Evolutionary conservation across 805 yeast genomes (phyloP), one percentile per base, ranked within the genome.

Genomic region (Zygoascus flipseniorum): DNA sequence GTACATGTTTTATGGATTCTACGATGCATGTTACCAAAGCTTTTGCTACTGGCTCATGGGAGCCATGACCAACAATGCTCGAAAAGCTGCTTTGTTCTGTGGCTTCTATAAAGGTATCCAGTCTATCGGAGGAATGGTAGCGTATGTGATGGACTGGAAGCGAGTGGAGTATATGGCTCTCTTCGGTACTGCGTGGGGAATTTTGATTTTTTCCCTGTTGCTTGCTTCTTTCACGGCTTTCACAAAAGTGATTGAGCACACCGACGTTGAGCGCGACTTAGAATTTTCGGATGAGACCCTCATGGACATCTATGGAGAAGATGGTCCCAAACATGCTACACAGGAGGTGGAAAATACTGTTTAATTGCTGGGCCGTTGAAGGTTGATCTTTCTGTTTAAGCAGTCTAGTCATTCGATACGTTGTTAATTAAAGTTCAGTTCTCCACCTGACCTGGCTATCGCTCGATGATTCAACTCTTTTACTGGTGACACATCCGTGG

Each of bases 71-170:
- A 81, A 81, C 64, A 75, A 77, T 60, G 75, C 82, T 32, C 74
- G 79, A 68, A 78, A 76, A 64, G 69, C 73, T 42, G 80, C 83
- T 26, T 65, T 80, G 55, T 77, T 78, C 60, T 81, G 82, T 16
- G 84, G 84, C 43, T 78, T 78, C 65, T 81, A 80, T 70, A 82
- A 82, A 70, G 80, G 82, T 53, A 65, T 82, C 55, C 86, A 81
- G 67, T 75, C 81, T 43, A 85, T 84, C 8, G 83, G 83, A 63
- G 80, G 81, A 14, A 85, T 81, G 23, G 71, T 82, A 48, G 76
- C 75, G 28, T 13, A 13, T 85, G 85, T 69, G 81, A 59, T 65
- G 56, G 84, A 80, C 61, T 35, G 39, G 16, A 35, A 35, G 39
- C 13, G 39, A 35, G 39, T 35, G 39, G 39, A 35, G 8, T 35